Conservation (phyloP, 768 basidiomycete species). For the Trametes gibbosa region DNA sequence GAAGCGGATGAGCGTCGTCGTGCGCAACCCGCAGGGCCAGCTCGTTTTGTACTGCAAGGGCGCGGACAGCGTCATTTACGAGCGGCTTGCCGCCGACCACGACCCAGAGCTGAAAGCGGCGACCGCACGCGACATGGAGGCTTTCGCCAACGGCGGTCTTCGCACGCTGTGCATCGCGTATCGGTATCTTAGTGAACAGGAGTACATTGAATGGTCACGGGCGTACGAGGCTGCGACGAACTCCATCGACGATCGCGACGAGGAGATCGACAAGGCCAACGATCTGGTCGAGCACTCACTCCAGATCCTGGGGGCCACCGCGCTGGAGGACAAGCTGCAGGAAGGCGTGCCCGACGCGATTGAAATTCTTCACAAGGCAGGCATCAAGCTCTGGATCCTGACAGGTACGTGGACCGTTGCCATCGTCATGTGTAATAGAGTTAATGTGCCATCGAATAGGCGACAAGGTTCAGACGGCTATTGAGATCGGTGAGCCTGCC, state of each 20-base stretch:
- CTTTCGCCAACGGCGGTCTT: conserved; percentile 89
- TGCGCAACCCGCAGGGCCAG: conserved; percentile 79
- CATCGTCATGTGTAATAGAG: not conserved
- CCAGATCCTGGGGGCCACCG: conserved; percentile 89
- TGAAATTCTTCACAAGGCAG: conserved; percentile 84
- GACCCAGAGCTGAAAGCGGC: conserved; percentile 70
- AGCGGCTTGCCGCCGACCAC: conserved; percentile 74
- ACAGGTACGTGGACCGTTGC: conserved; percentile 55
- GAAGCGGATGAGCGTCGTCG: conserved; percentile 93
- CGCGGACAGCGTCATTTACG: conserved; percentile 95
- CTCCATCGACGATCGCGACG: conserved; percentile 77
- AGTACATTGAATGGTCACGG: conserved; percentile 79
- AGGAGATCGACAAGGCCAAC: conserved; percentile 86
- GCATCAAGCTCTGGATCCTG: conserved; percentile 97
- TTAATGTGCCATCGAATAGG: conserved; percentile 40
- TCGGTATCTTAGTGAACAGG: conserved; percentile 73
- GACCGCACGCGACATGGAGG: conserved; percentile 87
- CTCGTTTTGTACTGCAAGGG: conserved; percentile 92
- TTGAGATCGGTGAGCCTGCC: conserved; percentile 71
- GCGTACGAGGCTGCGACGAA: conserved; percentile 81
- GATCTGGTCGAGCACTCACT: conserved; percentile 81
- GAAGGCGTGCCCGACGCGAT: conserved; percentile 97
- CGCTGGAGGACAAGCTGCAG: conserved; percentile 95
- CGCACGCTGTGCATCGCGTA: conserved; percentile 90
- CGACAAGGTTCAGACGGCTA: conserved; percentile 97